A percentile compares a stretch with the other conserved stretches of the same genome.
phyloP scores from a whole-genome alignment of 768 basidiomycete species.

The Suillus hirtellus region DNA sequence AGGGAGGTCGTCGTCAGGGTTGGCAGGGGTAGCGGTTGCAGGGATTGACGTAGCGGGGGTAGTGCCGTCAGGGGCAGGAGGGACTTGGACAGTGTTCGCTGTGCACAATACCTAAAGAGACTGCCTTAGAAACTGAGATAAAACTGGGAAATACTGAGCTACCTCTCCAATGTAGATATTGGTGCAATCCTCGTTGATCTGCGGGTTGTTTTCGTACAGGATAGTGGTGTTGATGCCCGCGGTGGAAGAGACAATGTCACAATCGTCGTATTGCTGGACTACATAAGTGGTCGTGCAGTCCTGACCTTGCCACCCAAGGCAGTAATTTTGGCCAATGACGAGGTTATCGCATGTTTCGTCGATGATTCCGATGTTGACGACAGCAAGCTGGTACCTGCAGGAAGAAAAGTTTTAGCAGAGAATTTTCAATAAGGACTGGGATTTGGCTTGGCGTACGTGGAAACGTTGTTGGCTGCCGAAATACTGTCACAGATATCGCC shows the following conservation, averaged over 20 bases:
- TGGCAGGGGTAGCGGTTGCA: constrained; percentile 28
- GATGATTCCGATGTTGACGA: constrained; percentile 54
- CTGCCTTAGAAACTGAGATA: not conserved
- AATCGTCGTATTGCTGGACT: constrained; percentile 57
- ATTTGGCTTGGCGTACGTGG: constrained; percentile 49
- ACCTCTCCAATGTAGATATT: constrained; percentile 83
- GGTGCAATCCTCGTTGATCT: constrained; percentile 52
- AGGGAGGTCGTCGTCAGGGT: constrained; percentile 44
- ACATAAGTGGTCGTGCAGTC: constrained; percentile 67
- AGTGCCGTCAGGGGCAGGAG: constrained; percentile 40
- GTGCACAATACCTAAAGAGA: constrained; percentile 55
- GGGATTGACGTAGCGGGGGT: constrained; percentile 32
- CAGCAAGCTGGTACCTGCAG: constrained; percentile 71
- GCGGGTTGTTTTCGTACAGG: constrained; percentile 72
- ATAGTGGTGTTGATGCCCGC: constrained; percentile 52
- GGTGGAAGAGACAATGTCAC: constrained; percentile 45
- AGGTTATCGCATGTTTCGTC: constrained; percentile 62
- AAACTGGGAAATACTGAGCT: constrained; percentile 19
- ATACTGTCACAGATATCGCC: constrained; percentile 75
- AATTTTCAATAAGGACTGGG: not conserved
- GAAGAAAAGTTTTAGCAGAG: not conserved
- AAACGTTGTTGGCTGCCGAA: constrained; percentile 60
- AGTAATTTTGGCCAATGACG: constrained; percentile 47
- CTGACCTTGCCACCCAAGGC: constrained; percentile 57
- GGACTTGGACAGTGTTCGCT: constrained; percentile 40